Percentiles rank a stretch among this genome's conserved stretches.
Evolutionary conservation across 2,329 filamentous ascomycete genomes (phyloP).

Genomic region (Arthrocladium fulminans): DNA sequence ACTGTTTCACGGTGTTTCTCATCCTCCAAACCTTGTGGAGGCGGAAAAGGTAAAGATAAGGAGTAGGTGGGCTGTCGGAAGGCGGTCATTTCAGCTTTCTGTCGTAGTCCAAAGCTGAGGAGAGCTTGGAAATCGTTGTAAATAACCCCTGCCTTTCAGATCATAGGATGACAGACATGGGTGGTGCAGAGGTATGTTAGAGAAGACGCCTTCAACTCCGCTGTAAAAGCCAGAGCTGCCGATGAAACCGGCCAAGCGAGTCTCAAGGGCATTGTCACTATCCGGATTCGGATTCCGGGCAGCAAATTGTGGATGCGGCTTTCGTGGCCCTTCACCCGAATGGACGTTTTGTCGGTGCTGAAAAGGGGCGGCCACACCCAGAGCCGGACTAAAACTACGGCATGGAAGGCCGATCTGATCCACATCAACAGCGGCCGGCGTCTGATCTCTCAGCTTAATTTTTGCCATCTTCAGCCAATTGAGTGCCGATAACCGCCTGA

Average conservation of each 20-base stretch:
- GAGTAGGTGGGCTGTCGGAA: background rate
- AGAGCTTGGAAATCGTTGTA: background rate
- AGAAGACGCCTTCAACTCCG: constrained; percentile 2
- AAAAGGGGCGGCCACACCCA: background rate
- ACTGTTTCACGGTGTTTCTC: constrained; percentile 8
- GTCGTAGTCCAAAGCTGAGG: background rate
- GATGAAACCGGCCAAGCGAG: constrained; percentile 6
- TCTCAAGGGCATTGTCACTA: background rate
- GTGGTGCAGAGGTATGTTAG: background rate
- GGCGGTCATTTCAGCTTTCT: constrained; percentile 5
- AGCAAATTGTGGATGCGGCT: background rate
- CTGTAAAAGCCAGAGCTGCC: background rate
- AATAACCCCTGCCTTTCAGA: background rate
- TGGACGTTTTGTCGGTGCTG: background rate
- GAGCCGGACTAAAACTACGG: background rate
- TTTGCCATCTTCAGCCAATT: background rate
- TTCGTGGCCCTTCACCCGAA: constrained; percentile 3
- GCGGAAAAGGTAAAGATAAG: background rate
- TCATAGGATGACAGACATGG: background rate
- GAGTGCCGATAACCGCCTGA: background rate
- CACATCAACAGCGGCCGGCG: background rate
- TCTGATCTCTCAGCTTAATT: constrained; percentile 7
- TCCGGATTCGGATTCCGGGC: background rate
- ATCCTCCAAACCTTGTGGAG: constrained; percentile 1
- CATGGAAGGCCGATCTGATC: background rate